Conservation (phyloP, 768 basidiomycete species). For the Lanmaoa pseudosensibilis region DNA sequence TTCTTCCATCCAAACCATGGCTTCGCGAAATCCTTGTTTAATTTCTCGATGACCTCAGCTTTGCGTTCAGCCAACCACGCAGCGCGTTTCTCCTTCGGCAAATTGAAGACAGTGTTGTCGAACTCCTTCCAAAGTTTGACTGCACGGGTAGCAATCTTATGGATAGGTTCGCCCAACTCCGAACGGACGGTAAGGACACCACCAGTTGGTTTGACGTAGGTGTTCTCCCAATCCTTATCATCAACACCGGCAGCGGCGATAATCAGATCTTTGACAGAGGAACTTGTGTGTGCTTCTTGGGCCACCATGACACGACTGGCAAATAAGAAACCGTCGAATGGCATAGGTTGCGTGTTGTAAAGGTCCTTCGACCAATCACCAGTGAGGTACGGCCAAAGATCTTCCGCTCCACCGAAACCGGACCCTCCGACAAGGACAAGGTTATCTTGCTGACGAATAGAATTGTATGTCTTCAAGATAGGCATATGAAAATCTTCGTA, state of each 20-base stretch:
- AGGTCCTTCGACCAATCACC: constrained; percentile 89
- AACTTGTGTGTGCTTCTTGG: constrained; percentile 94
- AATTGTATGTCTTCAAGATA: constrained; percentile 82
- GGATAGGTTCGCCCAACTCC: constrained; percentile 97
- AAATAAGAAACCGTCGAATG: constrained; percentile 96
- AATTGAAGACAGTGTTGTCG: constrained; percentile 92
- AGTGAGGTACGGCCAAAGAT: constrained; percentile 94
- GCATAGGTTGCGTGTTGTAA: constrained; percentile 92
- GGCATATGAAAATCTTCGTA: constrained; percentile 99
- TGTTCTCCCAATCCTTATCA: constrained; percentile 90
- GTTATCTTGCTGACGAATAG: constrained; percentile 88
- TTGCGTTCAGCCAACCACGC: constrained; percentile 86
- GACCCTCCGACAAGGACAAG: constrained; percentile 91
- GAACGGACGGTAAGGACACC: constrained; percentile 96
- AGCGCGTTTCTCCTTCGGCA: constrained; percentile 93
- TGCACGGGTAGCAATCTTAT: constrained; percentile 96
- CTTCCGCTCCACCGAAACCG: constrained; percentile 93
- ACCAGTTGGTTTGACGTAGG: constrained; percentile 91
- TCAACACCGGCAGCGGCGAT: constrained; percentile 91
- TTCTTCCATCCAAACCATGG: constrained; percentile 98
- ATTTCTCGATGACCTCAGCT: constrained; percentile 84
- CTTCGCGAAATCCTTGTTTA: constrained; percentile 96
- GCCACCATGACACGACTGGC: constrained; percentile 98
- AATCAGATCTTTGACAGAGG: constrained; percentile 95
- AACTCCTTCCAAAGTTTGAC: constrained; percentile 99